A percentile compares a stretch with the other conserved stretches of the same genome.
Evolutionary conservation across 805 yeast genomes (phyloP).

Genomic region (Metschnikowia sp.): DNA sequence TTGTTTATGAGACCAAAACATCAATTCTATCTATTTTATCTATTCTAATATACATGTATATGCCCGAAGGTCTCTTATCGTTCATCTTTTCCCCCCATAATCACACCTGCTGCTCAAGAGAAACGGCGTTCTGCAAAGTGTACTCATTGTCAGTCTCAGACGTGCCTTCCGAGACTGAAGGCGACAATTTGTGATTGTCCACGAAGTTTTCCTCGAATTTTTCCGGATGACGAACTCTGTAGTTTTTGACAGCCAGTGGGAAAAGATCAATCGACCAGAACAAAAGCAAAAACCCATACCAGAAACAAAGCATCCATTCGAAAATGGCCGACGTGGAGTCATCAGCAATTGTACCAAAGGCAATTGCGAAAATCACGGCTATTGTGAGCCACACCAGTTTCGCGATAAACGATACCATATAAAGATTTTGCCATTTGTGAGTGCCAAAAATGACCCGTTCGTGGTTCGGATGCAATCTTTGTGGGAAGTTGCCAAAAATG

Average conservation of each 20-base stretch:
- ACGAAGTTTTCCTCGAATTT: conserved; percentile 16
- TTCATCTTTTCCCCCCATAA: too few species aligned
- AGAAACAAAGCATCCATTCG: conserved; percentile 84
- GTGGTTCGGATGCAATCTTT: conserved; percentile 35
- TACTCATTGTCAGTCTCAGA: not conserved
- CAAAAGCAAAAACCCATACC: conserved; percentile 69
- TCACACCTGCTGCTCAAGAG: too few species aligned
- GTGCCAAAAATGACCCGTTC: conserved; percentile 37
- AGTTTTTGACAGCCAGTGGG: conserved; percentile 49
- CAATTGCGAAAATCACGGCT: conserved; percentile 67
- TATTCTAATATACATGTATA: too few species aligned
- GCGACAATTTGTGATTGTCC: conserved; percentile 15
- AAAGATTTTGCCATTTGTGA: conserved; percentile 35
- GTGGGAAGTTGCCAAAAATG: conserved; percentile 37
- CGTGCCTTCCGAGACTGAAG: too few species aligned
- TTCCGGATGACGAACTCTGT: conserved; percentile 28
- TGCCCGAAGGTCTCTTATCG: too few species aligned
- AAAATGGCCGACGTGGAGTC: conserved; percentile 54
- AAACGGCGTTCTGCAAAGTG: not conserved
- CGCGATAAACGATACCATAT: conserved; percentile 46
- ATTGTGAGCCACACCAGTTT: conserved; percentile 63
- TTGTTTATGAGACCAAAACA: too few species aligned
- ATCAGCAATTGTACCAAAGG: conserved; percentile 48
- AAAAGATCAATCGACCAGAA: conserved; percentile 66
- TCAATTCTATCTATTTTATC: too few species aligned